Evolutionary conservation across 1,284 basidiomycete species (phyloP), one percentile per base, ranked within the genome.

Genomic region (Moniliophthora roreri): DNA sequence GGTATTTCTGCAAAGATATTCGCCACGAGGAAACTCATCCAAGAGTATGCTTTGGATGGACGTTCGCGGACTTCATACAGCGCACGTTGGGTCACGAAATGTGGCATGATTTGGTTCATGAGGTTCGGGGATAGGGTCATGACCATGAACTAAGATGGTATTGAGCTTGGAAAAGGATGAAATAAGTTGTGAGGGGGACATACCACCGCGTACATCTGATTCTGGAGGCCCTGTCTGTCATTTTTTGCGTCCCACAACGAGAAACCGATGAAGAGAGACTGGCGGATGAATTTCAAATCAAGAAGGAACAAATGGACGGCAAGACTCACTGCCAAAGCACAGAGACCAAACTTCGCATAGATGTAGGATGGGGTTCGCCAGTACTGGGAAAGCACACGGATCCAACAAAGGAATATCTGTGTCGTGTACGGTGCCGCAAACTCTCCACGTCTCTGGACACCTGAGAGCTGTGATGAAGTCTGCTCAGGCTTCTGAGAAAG

Each of bases 21-120:
- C 0, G 84, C 73, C 0, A 81, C 76, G 36, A 85, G 63, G 44
- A 93, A 79, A 0, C 88, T 82, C 28, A 6, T 32, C 93, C 93
- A 95, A 50, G 81, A 82, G 73, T 94, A 95, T 66, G 91, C 91
- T 63, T 82, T 80, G 53, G 80, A 81, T 0, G 86, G 78, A 1
- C 83, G 78, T 66, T 92, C 90, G 32, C 89, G 80, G 13, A 82
- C 81, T 63, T 90, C 86, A 66, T 87, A 92, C 16, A 91, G 68
- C 9, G 69, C 57, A 5, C 73, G 69, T 13, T 63, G 60, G 18
- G 61, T 58, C 28, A 65, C 60, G 50, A 65, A 66, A 15, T 64
- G 62, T 5, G 63, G 63, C 57, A 62, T 58, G 42, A 65, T 65
- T 47, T 64, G 63, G 36, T 63, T 58, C 16, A 53, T 51, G 13